Evolutionary conservation across 2,329 filamentous ascomycete genomes (phyloP).

Genomic region (Diplodia scrobiculata): DNA sequence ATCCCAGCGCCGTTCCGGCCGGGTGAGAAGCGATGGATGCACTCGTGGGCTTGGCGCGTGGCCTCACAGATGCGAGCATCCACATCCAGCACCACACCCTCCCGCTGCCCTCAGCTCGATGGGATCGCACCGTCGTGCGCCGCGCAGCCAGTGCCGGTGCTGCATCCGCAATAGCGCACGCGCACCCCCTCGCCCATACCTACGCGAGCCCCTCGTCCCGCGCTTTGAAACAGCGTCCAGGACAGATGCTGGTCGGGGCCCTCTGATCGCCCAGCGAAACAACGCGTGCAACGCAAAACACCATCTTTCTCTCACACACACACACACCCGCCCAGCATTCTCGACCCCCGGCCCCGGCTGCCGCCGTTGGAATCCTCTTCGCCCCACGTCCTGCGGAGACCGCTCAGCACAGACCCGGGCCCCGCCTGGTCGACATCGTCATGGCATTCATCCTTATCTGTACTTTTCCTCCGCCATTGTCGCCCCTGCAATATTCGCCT

Average conservation of each 20-base stretch:
- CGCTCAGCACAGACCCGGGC: background rate
- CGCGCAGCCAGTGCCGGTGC: background rate
- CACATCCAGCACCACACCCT: background rate
- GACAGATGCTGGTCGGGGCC: background rate
- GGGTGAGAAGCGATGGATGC: background rate
- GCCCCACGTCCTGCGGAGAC: conserved; percentile 11
- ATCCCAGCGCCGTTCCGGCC: conserved; percentile 8
- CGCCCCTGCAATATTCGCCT: conserved; percentile 5
- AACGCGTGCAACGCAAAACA: conserved; percentile 12
- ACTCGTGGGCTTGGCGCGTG: background rate
- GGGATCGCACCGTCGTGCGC: background rate
- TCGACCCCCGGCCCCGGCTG: conserved; percentile 17
- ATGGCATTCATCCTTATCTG: background rate
- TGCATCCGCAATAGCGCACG: background rate
- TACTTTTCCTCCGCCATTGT: background rate
- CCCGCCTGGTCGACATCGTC: background rate
- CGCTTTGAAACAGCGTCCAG: conserved; percentile 20
- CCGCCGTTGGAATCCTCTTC: conserved; percentile 27
- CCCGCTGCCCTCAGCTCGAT: background rate
- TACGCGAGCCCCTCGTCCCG: conserved; percentile 21
- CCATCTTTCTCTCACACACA: conserved; percentile 11
- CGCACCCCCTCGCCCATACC: background rate
- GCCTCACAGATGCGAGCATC: too few species aligned
- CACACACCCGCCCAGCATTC: background rate
- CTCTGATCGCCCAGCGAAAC: conserved; percentile 10